A percentile compares a stretch with the other conserved stretches of the same genome.
These are phyloP conservation scores for Nepenthes alata DNA, from an alignment of 179 eudicot genomes.

Conservation along the genomic window DNA sequence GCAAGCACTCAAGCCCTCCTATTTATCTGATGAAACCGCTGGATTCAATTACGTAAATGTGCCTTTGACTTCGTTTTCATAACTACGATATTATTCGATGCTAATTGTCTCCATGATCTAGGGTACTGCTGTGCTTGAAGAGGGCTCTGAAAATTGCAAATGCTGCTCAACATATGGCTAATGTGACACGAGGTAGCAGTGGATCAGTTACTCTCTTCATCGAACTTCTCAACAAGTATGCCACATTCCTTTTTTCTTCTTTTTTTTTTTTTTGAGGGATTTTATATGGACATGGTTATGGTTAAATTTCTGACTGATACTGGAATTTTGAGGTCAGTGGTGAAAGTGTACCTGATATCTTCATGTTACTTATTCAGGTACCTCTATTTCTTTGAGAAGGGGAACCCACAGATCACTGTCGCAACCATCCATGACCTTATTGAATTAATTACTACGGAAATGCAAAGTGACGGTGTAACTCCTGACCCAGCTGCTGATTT, in stretches of 20 bases:
- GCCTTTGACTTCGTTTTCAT: neutral
- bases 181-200: constrained; percentile 77
- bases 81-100: neutral
- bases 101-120: constrained; percentile 18
- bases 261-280: neutral
- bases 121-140: constrained; percentile 94
- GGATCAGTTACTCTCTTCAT: constrained; percentile 77
- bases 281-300: neutral
- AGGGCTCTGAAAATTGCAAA: constrained; percentile 89
- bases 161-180: constrained; percentile 93
- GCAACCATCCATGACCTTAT: constrained; percentile 66
- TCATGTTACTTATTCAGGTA: constrained; percentile 36
- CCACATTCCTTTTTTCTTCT: neutral
- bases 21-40: neutral
- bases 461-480: constrained; percentile 47
- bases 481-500: constrained; percentile 70
- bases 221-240: constrained; percentile 89
- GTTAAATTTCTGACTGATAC: too few relatives aligned
- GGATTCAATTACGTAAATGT: neutral
- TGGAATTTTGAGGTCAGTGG: too few relatives aligned
- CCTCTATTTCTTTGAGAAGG: constrained; percentile 90
- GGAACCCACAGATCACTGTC: constrained; percentile 69
- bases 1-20: too few relatives aligned
- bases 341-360: neutral
- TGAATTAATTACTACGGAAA: constrained; percentile 72